phyloP scores from a whole-genome alignment of 306 rosid genomes.

The Sophora flavescens region DNA sequence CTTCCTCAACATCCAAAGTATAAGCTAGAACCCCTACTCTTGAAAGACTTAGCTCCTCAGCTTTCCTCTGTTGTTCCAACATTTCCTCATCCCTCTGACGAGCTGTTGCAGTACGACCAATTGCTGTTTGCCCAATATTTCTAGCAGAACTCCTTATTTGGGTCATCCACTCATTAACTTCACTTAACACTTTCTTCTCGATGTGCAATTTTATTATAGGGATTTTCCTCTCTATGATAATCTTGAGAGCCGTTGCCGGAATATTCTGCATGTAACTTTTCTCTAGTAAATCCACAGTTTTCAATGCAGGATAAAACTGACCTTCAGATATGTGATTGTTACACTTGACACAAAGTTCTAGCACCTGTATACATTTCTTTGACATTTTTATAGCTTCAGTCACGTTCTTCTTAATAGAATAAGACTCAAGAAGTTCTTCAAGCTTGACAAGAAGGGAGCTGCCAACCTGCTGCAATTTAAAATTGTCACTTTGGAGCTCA shows the following conservation, averaged over 20 bases:
- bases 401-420: conserved; percentile 79
- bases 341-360: conserved; percentile 90
- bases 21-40: conserved; percentile 64
- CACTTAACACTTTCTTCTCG: conserved; percentile 74
- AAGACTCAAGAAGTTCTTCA: conserved; percentile 93
- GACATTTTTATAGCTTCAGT: conserved; percentile 82
- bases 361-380: conserved; percentile 68
- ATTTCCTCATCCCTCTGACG: conserved; percentile 89
- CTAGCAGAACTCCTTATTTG: conserved; percentile 80
- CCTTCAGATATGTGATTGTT: conserved; percentile 82
- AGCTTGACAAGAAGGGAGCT: conserved; percentile 71
- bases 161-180: conserved; percentile 92
- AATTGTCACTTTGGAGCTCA: conserved; percentile 83
- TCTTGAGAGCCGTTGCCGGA: conserved; percentile 69
- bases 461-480: conserved; percentile 93
- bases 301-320: conserved; percentile 82
- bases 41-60: conserved; percentile 69
- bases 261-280: conserved; percentile 62
- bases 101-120: conserved; percentile 71
- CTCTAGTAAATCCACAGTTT: conserved; percentile 78
- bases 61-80: conserved; percentile 79
- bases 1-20: conserved; percentile 74
- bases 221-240: conserved; percentile 70
- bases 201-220: conserved; percentile 80
- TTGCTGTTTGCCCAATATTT: conserved; percentile 84